Base-by-base conservation (phyloP, 768 basidiomycete species). In the Rossbeevera mucosa region DNA sequence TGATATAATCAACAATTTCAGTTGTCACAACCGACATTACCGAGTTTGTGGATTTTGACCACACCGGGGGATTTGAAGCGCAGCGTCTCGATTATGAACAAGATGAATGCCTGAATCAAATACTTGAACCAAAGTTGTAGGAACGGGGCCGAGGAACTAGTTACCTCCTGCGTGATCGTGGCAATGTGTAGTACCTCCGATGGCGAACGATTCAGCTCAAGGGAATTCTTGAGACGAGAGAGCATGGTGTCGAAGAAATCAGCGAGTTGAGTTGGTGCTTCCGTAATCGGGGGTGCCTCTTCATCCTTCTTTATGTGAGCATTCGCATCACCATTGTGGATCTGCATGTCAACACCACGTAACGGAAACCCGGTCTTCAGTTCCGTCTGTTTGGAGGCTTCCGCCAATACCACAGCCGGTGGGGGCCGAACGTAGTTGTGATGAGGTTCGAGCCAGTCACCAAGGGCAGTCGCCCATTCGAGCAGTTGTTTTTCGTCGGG, bases 391-490 rank as follows among this genome's bases (percentile, higher is more conserved):
- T 82, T 89, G 6, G 86, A 79, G 28, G 84, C 86, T 64, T 89
- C 89, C 7, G 85, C 86, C 21, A 89, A 71, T 28, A 89, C 87
- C 14, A 80, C 78, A 7, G 80, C 69, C 2, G 87, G 80, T 18
- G 82, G 83, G 4, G 88, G 90, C 2, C 90, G 85, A 29, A 81
- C 74, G 59, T 87, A 72, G 52, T 88, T 76, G 57, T 92, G 88
- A 64, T 87, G 83, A 7, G 85, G 85, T 53, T 81, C 85, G 14
- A 92, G 74, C 89, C 89, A 92, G 47, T 82, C 77, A 26, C 84
- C 80, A 43, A 91, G 70, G 14, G 80, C 78, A 30, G 71, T 74
- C 11, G 80, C 78, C 68, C 80, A 91, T 22, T 83, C 73, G 42
- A 83, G 70, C 36, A 89, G 74, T 29, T 68, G 64, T 16, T 65